These are phyloP conservation scores for Datisca glomerata DNA, from an alignment of 306 rosid genomes.

Conservation along the genomic window DNA sequence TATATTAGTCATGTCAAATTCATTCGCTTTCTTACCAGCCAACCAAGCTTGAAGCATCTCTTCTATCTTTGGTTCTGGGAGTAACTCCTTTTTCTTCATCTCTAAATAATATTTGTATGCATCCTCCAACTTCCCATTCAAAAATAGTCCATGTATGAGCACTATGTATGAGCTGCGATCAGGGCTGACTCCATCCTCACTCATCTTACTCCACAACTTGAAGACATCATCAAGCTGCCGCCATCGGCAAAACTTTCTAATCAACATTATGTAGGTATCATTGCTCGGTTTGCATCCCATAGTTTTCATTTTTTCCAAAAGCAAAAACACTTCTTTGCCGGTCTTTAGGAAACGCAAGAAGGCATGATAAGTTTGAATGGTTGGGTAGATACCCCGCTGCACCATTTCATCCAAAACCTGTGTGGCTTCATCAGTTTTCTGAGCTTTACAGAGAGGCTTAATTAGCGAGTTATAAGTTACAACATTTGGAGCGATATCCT, in stretches of 20 bases:
- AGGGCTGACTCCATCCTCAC: constrained; percentile 37
- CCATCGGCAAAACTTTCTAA: constrained; percentile 82
- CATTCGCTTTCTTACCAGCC: constrained; percentile 33
- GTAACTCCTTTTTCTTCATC: constrained; percentile 62
- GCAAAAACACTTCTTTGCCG: constrained; percentile 51
- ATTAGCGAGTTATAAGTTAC: constrained; percentile 73
- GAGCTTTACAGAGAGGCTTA: constrained; percentile 67
- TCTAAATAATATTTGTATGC: constrained; percentile 63
- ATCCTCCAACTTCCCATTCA: constrained; percentile 61
- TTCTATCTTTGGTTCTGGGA: constrained; percentile 71
- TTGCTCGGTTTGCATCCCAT: constrained; percentile 44
- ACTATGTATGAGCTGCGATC: constrained; percentile 79
- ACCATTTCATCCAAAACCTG: constrained; percentile 42
- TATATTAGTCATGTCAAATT: constrained; percentile 15
- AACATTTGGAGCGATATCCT: constrained; percentile 41
- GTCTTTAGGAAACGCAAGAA: constrained; percentile 48
- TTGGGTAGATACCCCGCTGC: constrained; percentile 36
- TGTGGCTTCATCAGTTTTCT: constrained; percentile 47
- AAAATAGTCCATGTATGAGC: constrained; percentile 78
- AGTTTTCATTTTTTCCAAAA: constrained; percentile 51
- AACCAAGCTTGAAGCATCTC: constrained; percentile 67
- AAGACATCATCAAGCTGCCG: constrained; percentile 54
- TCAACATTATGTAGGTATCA: constrained; percentile 85
- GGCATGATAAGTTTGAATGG: constrained; percentile 74
- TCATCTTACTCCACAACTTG: constrained; percentile 68